Evolutionary conservation across 2,329 filamentous ascomycete species (phyloP), one percentile per base, ranked within the genome.

Genomic region (Ophiostoma pallidulum): DNA sequence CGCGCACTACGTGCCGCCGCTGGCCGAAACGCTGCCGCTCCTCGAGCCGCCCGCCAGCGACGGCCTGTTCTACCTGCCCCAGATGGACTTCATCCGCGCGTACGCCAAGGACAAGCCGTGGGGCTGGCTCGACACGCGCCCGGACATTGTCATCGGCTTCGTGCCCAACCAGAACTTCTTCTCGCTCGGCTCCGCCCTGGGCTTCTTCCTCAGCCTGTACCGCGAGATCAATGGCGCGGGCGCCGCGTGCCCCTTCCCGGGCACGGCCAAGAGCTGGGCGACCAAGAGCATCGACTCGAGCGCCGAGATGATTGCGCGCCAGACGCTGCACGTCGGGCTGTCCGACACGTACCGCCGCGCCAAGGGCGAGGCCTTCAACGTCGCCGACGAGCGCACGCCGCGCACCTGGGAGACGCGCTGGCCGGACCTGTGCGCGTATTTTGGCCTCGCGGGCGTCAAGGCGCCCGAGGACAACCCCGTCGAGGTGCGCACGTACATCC

Each of bases 71-170:
- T 68, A 68, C 56, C 64, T 66, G 53, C 62, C 64, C 37, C 65
- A 68, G 54, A 62, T 66, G 38, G 64, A 67, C 50, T 66, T 62
- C 49, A 45, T 68, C 14, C 56, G 60, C 40, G 57, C 58, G 37
- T 65, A 62, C 20, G 58, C 63, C 2, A 60, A 60, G 40, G 62
- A 58, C 16, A 68, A 65, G 57, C 49, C 50, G 4, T 69, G 65
- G 66, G 65, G 58, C 19, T 68, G 64, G 62, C 62, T 60, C 42
- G 65, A 69, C 24, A 62, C 65, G 2, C 57, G 64, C 10, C 65
- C 65, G 1, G 66, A 67, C 52, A 64, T 66, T 45, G 64, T 68
- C 48, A 61, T 69, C 33, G 66, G 66, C 6, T 66, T 66, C 50
- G 62, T 67, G 3, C 64, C 65, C 14, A 65, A 67, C 49, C 60